Conservation (phyloP, 2,329 filamentous ascomycete genomes). For the Fusarium guadeloupense region DNA sequence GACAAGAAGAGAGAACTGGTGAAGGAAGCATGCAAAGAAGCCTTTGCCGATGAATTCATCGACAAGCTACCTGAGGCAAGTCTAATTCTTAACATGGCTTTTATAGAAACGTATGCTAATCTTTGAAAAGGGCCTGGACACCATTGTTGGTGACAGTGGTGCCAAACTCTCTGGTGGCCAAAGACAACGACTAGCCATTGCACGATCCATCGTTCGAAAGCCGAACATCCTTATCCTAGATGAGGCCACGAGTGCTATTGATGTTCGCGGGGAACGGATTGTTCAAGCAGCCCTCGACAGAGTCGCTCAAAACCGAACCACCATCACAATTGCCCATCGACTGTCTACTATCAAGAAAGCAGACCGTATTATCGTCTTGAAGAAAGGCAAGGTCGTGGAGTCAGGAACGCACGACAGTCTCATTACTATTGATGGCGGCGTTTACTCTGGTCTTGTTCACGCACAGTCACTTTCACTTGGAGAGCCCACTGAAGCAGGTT, state of each 20-base stretch:
- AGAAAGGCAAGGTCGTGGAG: constrained; percentile 76
- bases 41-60: constrained; percentile 76
- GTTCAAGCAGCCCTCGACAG: constrained; percentile 72
- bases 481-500: constrained; percentile 51
- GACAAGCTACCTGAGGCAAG: constrained; percentile 65
- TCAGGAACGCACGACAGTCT: constrained; percentile 79
- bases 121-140: constrained; percentile 69
- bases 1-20: constrained; percentile 68
- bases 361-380: constrained; percentile 80
- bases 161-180: constrained; percentile 86
- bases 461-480: constrained; percentile 68
- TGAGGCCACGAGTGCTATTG: constrained; percentile 76
- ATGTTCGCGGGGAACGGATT: constrained; percentile 63
- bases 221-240: constrained; percentile 79
- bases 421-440: constrained; percentile 65
- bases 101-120: constrained; percentile 14
- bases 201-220: constrained; percentile 75
- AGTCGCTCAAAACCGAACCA: constrained; percentile 71
- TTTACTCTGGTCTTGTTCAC: constrained; percentile 74
- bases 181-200: constrained; percentile 83
- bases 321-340: constrained; percentile 78
- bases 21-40: constrained; percentile 70
- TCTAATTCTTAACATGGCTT: not conserved
- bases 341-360: constrained; percentile 80
- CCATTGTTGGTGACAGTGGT: constrained; percentile 78